phyloP scores from a whole-genome alignment of 1,139 yeast species.

The Tardiomyces depauwii region DNA sequence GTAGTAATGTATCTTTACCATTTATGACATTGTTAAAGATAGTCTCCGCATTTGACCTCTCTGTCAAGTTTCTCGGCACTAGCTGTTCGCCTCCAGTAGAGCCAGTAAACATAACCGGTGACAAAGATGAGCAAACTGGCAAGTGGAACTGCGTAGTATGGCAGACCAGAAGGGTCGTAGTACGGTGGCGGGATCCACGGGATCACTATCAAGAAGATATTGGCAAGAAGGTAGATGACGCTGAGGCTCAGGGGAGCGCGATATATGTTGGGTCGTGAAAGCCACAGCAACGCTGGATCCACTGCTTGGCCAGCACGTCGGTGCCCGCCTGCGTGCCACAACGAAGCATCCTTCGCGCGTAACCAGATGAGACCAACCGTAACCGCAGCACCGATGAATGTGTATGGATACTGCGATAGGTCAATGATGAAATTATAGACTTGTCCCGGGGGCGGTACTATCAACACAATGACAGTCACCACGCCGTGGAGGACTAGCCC shows the following conservation, averaged over 20 bases:
- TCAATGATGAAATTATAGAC: conserved; percentile 67
- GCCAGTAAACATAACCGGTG: conserved; percentile 38
- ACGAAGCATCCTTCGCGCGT: conserved; percentile 43
- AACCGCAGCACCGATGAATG: conserved; percentile 55
- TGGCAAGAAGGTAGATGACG: conserved; percentile 35
- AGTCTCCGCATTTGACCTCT: not conserved
- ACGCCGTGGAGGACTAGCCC: conserved; percentile 42
- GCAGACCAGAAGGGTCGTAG: conserved; percentile 23
- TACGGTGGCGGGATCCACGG: conserved; percentile 46
- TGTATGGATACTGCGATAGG: conserved; percentile 63
- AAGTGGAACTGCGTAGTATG: conserved; percentile 48
- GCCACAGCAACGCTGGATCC: not conserved
- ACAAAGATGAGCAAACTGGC: conserved; percentile 39
- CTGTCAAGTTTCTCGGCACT: conserved; percentile 1
- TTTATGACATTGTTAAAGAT: not conserved
- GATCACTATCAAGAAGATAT: conserved; percentile 41
- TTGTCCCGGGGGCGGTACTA: conserved; percentile 66
- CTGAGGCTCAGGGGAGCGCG: conserved; percentile 15
- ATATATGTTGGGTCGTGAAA: not conserved
- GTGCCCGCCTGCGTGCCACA: conserved; percentile 7
- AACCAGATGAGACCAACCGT: conserved; percentile 63
- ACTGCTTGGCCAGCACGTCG: not conserved
- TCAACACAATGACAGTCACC: conserved; percentile 38
- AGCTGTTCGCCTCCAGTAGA: conserved; percentile 14
- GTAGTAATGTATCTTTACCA: not conserved